These are phyloP conservation scores for Dendrobium nobile DNA, from an alignment of 106 monocot species.

Conservation along the genomic window DNA sequence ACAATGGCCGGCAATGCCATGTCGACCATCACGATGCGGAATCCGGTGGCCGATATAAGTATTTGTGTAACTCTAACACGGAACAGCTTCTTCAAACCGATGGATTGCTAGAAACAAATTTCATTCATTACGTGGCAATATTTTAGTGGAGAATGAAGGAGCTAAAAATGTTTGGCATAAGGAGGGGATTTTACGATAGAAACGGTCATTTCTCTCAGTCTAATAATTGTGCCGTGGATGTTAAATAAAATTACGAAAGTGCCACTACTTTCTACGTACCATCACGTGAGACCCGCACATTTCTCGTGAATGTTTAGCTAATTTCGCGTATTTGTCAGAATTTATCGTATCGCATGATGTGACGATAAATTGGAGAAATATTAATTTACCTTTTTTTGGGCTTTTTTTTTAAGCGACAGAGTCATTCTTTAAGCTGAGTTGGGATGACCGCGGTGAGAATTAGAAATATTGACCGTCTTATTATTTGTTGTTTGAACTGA, in stretches of 20 bases:
- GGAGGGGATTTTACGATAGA: neutral
- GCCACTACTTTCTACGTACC: neutral
- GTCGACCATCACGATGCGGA: slow-evolving; percentile 9
- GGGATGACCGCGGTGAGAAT: slow-evolving; percentile 1
- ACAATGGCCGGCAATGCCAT: slow-evolving; percentile 5
- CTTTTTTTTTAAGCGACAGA: neutral
- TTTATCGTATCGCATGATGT: neutral
- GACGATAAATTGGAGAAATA: neutral
- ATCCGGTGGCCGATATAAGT: neutral
- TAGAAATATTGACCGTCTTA: neutral
- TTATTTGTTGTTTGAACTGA: neutral
- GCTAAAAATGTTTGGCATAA: neutral
- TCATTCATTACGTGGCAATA: neutral
- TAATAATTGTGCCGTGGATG: neutral
- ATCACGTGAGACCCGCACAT: neutral
- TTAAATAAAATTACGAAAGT: neutral
- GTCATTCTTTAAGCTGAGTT: neutral
- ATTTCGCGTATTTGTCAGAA: neutral
- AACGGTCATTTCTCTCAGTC: neutral
- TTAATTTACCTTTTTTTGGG: neutral
- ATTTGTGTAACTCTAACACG: neutral
- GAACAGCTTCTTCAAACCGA: neutral
- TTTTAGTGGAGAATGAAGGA: neutral
- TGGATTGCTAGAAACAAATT: neutral
- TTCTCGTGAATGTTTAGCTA: neutral